phyloP scores from a whole-genome alignment of 768 basidiomycete species.

The Psilocybe subaeruginosa region DNA sequence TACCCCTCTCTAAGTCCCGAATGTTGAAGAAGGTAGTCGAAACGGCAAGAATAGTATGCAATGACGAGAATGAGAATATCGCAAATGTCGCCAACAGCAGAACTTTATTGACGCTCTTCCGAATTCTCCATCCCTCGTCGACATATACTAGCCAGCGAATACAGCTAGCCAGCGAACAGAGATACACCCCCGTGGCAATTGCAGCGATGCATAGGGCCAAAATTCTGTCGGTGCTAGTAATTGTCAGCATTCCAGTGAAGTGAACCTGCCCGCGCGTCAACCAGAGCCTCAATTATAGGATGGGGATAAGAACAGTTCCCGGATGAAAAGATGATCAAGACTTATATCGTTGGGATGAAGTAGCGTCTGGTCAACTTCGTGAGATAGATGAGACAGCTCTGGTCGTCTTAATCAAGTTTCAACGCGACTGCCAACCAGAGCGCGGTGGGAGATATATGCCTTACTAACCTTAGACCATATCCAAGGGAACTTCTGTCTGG shows the following conservation, averaged over 20 bases:
- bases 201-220: slow-evolving; percentile 2
- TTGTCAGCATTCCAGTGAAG: neutral
- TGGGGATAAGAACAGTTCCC: neutral
- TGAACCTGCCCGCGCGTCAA: neutral
- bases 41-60: neutral
- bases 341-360: no score
- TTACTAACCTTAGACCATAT: no score
- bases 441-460: no score
- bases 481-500: no score
- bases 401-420: no score
- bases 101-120: neutral
- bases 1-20: neutral
- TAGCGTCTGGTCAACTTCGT: no score
- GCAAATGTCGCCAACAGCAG: neutral
- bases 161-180: slow-evolving; percentile 1
- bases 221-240: slow-evolving; percentile 7
- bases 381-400: no score
- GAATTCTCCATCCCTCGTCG: slow-evolving; percentile 11
- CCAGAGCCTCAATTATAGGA: neutral
- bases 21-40: slow-evolving; percentile 3
- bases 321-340: no score
- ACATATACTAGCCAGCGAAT: slow-evolving; percentile 8
- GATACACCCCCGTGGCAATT: slow-evolving; percentile 2
- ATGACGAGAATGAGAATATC: slow-evolving; percentile 4
- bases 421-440: no score